A percentile compares a stretch with the other conserved stretches of the same genome.
phyloP scores from a whole-genome alignment of 768 basidiomycete genomes.

The Tulasnella sp. region DNA sequence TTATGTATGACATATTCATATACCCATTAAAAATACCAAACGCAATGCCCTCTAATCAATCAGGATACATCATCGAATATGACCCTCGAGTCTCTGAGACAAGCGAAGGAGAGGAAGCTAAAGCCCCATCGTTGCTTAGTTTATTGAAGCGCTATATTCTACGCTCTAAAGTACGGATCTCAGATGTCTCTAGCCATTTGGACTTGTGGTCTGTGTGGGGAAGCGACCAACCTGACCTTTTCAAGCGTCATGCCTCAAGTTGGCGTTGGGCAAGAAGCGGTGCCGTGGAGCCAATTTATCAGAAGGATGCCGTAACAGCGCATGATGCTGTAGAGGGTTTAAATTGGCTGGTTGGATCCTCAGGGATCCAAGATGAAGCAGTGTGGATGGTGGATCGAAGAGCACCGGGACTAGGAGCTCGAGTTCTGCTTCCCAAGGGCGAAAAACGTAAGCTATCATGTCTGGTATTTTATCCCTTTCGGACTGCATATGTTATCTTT shows the following conservation, averaged over 20 bases:
- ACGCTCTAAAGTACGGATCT: constrained; percentile 75
- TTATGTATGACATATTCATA: constrained; percentile 80
- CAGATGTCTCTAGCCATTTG: constrained; percentile 63
- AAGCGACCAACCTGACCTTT: not conserved
- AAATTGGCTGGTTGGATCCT: not conserved
- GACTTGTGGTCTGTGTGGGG: constrained; percentile 79
- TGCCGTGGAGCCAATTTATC: constrained; percentile 66
- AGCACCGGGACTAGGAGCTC: constrained; percentile 64
- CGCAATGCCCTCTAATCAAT: constrained; percentile 28
- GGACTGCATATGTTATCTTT: not conserved
- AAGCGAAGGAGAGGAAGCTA: constrained; percentile 15
- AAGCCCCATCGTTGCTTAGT: constrained; percentile 40
- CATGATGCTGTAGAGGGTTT: not conserved
- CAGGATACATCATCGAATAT: constrained; percentile 57
- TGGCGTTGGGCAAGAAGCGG: constrained; percentile 58
- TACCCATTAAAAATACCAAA: constrained; percentile 36
- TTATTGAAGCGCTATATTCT: constrained; percentile 75
- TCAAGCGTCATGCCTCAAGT: constrained; percentile 27
- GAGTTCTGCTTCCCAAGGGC: constrained; percentile 57
- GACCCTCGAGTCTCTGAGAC: constrained; percentile 49
- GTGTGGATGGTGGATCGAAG: constrained; percentile 45
- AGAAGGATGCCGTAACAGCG: constrained; percentile 18
- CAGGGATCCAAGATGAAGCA: not conserved
- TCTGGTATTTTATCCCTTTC: not conserved
- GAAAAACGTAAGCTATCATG: constrained; percentile 51